phyloP scores from a whole-genome alignment of 2,329 filamentous ascomycete species.

The Stachybotrys elegans region DNA sequence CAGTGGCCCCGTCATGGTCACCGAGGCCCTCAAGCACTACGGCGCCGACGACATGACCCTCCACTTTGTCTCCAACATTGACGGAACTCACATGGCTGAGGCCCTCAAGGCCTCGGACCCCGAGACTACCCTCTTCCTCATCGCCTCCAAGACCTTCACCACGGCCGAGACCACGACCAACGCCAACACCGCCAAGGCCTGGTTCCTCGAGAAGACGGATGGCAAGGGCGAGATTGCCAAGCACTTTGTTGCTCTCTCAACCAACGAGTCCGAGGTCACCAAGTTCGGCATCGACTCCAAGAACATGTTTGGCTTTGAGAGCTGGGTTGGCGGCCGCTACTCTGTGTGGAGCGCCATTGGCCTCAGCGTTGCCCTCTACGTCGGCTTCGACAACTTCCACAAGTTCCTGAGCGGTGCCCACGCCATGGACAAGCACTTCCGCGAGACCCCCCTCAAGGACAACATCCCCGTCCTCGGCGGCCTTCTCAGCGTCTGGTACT shows the following conservation, averaged over 20 bases:
- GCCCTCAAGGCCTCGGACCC: constrained; percentile 84
- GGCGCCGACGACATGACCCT: constrained; percentile 79
- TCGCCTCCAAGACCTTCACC: constrained; percentile 99
- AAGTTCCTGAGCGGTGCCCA: constrained; percentile 92
- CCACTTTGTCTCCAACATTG: constrained; percentile 99
- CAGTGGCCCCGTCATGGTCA: constrained; percentile 97
- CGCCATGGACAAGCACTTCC: constrained; percentile 98
- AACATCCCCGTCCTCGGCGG: constrained; percentile 94
- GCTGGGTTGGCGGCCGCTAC: constrained; percentile 97
- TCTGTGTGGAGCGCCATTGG: constrained; percentile 99
- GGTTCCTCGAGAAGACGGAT: constrained; percentile 82
- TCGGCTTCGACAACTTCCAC: constrained; percentile 97
- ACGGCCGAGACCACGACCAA: constrained; percentile 97
- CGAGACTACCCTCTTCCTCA: constrained; percentile 97
- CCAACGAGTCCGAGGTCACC: constrained; percentile 89
- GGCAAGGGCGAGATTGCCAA: constrained; percentile 87
- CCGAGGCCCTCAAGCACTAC: constrained; percentile 94
- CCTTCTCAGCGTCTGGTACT: constrained; percentile 96
- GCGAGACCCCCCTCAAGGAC: constrained; percentile 79
- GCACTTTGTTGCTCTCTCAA: constrained; percentile 97
- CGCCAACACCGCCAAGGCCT: constrained; percentile 92
- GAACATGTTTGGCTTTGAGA: constrained; percentile 99
- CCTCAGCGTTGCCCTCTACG: constrained; percentile 87
- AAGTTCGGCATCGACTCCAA: constrained; percentile 98
- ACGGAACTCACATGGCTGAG: constrained; percentile 96